These are phyloP conservation scores for Maudiozyma pseudohumilis DNA, from an alignment of 805 yeast genomes.

Conservation along the genomic window DNA sequence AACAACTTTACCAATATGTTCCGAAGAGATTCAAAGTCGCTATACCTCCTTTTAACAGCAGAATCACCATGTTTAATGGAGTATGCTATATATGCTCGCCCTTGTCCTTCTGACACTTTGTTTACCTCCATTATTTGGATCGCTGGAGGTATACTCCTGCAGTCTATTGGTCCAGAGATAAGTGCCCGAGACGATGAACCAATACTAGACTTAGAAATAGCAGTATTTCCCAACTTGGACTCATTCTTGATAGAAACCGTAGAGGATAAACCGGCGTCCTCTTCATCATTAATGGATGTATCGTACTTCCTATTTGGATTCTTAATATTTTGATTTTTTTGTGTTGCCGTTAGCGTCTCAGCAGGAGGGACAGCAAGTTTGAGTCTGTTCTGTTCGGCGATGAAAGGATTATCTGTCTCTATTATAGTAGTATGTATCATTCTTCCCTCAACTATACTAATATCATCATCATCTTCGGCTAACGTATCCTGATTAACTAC, in stretches of 20 bases:
- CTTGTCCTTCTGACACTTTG: constrained; percentile 26
- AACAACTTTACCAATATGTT: constrained; percentile 58
- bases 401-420: constrained; percentile 25
- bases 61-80: constrained; percentile 50
- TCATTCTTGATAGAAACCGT: too few relatives aligned
- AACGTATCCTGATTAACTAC: too few relatives aligned
- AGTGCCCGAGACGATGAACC: too few relatives aligned
- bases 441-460: constrained; percentile 3
- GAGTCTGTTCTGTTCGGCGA: constrained; percentile 7
- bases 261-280: too few relatives aligned
- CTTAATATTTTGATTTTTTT: constrained; percentile 4
- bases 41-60: constrained; percentile 69
- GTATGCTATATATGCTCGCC: constrained; percentile 48
- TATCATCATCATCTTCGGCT: constrained; percentile 1
- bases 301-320: constrained; percentile 12
- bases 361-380: not conserved
- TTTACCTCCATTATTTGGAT: constrained; percentile 24
- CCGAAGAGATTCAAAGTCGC: constrained; percentile 82
- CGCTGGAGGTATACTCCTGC: too few relatives aligned
- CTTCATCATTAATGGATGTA: constrained; percentile 6
- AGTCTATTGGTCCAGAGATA: too few relatives aligned
- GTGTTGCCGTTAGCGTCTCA: not conserved
- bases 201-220: too few relatives aligned
- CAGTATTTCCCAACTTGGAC: too few relatives aligned
- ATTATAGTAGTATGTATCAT: constrained; percentile 22